Percentiles rank a stretch among this genome's conserved stretches.
Evolutionary conservation across 108 stramenopile genomes (phyloP).

Genomic region (Schizochytrium sp.): DNA sequence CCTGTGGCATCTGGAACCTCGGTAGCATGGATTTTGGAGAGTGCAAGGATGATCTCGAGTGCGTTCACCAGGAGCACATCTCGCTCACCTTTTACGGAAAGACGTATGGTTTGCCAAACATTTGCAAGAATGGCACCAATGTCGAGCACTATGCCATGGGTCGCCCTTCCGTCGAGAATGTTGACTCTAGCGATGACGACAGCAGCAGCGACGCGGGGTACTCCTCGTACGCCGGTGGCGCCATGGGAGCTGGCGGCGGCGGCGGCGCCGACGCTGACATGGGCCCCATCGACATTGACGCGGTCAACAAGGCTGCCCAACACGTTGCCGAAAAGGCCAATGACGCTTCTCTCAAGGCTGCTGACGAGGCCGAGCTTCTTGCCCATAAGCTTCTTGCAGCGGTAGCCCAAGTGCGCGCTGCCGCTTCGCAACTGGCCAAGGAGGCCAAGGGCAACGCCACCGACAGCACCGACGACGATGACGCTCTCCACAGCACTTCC

Average conservation of each 20-base stretch:
- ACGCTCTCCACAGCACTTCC: neutral
- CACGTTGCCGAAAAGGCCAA: neutral
- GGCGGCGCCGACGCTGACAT: neutral
- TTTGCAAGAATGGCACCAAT: neutral
- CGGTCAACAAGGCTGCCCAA: neutral
- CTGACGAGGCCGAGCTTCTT: conserved; percentile 4
- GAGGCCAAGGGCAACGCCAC: neutral
- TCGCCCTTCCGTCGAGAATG: too few relatives aligned
- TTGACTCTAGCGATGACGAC: too few relatives aligned
- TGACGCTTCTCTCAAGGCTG: neutral
- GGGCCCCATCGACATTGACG: neutral
- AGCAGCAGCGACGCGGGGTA: too few relatives aligned
- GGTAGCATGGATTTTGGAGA: neutral
- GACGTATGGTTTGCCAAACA: neutral
- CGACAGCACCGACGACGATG: neutral
- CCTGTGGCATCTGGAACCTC: neutral
- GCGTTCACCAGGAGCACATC: neutral
- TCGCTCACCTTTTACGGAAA: neutral
- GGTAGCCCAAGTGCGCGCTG: neutral
- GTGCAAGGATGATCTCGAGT: neutral
- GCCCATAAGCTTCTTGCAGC: neutral
- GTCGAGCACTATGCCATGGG: too few relatives aligned
- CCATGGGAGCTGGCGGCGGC: neutral
- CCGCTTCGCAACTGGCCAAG: neutral
- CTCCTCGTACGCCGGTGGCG: too few relatives aligned